Conservation (phyloP, 139 green algal species). For the Pedinophyceae sp. region DNA sequence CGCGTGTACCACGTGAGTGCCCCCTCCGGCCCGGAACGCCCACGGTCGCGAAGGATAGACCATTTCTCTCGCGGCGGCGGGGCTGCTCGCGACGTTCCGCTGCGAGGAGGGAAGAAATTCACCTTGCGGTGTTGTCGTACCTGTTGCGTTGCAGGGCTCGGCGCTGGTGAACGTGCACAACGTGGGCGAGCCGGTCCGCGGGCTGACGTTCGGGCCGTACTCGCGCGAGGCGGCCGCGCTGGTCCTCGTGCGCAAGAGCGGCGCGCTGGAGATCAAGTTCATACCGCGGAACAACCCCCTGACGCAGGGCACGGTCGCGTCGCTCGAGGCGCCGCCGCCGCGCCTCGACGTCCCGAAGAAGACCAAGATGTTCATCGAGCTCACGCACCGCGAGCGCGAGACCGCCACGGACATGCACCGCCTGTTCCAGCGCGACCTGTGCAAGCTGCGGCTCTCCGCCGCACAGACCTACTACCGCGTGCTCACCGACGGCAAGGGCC, state of each 20-base stretch:
- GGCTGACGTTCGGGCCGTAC: neutral
- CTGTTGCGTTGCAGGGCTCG: too few relatives aligned
- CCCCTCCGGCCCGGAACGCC: too few relatives aligned
- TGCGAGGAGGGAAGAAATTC: too few relatives aligned
- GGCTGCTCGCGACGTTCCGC: too few relatives aligned
- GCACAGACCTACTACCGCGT: neutral
- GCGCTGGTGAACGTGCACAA: too few relatives aligned
- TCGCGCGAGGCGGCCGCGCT: slow-evolving; percentile 2
- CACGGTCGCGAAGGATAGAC: too few relatives aligned
- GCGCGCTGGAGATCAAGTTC: slow-evolving; percentile 6
- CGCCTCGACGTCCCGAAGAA: slow-evolving; percentile 5
- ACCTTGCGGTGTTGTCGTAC: too few relatives aligned
- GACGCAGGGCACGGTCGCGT: neutral
- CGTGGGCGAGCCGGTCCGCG: neutral
- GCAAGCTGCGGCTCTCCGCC: slow-evolving; percentile 4
- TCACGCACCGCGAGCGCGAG: slow-evolving; percentile 3
- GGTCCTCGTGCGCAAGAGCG: neutral
- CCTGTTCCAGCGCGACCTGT: slow-evolving; percentile 5
- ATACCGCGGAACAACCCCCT: neutral
- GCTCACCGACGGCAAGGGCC: neutral
- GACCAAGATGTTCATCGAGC: slow-evolving; percentile 6
- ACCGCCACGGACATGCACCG: slow-evolving; percentile 5
- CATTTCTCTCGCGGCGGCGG: too few relatives aligned
- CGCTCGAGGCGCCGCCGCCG: neutral
- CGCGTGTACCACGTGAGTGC: too few relatives aligned